Evolutionary conservation across 345 rosid species (phyloP).

Genomic region (Eucalyptus sideroxylon): DNA sequence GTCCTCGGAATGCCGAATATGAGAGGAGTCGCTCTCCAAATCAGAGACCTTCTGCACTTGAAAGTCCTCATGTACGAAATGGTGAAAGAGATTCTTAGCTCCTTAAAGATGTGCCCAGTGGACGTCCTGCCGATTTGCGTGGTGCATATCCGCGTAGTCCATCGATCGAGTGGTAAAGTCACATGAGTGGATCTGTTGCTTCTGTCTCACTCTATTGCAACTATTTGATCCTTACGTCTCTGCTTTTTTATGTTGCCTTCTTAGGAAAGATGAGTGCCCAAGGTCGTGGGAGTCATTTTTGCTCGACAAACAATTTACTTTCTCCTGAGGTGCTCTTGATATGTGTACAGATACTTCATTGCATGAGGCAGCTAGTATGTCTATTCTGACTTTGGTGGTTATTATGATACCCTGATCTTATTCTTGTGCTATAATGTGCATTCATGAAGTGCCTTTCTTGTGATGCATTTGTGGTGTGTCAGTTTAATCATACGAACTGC

Average conservation of each 20-base stretch:
- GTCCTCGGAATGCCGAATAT: neutral
- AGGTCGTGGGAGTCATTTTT: neutral
- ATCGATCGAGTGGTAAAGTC: neutral
- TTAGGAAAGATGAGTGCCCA: neutral
- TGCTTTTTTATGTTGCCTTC: neutral
- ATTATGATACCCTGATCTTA: neutral
- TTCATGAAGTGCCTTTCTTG: neutral
- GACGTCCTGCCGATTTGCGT: neutral
- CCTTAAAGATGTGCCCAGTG: constrained; percentile 2
- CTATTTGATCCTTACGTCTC: neutral
- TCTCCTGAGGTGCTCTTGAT: neutral
- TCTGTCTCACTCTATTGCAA: neutral
- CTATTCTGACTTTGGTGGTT: neutral
- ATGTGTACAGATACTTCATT: neutral
- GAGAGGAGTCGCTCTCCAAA: neutral
- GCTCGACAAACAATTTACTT: neutral
- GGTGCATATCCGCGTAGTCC: neutral
- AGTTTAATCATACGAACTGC: neutral
- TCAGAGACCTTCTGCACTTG: neutral
- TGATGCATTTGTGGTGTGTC: neutral
- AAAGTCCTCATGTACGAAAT: constrained; percentile 11
- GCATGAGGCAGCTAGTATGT: neutral
- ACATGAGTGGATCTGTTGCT: neutral
- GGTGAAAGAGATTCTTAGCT: constrained; percentile 6
- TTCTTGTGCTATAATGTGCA: neutral